Conservation (phyloP, 352 stramenopile genomes). For the Pythium vanterpoolii region DNA sequence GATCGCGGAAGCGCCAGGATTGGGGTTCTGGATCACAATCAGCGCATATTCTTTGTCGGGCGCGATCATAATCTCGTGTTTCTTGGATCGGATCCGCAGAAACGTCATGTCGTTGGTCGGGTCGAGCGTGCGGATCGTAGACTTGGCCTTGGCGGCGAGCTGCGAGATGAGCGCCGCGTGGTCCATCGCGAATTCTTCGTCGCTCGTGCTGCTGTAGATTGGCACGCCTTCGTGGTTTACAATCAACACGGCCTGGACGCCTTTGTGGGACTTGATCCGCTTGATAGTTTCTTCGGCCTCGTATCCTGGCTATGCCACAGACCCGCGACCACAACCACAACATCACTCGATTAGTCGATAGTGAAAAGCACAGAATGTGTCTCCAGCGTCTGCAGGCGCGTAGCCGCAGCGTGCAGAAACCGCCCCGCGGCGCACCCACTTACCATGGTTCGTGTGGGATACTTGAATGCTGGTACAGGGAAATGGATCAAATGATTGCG, state of each 20-base stretch:
- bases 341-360: no score
- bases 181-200: conserved; percentile 88
- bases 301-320: conserved; percentile 60
- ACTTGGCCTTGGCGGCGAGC: conserved; percentile 88
- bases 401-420: no score
- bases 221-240: conserved; percentile 91
- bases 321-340: not conserved
- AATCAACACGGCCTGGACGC: conserved; percentile 92
- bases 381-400: no score
- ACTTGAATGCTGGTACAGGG: no score
- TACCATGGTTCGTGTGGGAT: no score
- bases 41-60: conserved; percentile 93
- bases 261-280: conserved; percentile 93
- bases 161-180: conserved; percentile 86
- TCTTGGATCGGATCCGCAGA: conserved; percentile 91
- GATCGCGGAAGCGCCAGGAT: conserved; percentile 34
- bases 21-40: conserved; percentile 92
- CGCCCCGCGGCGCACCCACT: no score
- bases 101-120: conserved; percentile 93
- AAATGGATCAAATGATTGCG: no score
- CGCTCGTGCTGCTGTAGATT: conserved; percentile 90
- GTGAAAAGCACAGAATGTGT: no score
- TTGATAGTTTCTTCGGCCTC: conserved; percentile 95
- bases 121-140: conserved; percentile 88
- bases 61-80: conserved; percentile 94